Evolutionary conservation across 331 rosid species (phyloP).

Genomic region (Pyracantha coccinea): DNA sequence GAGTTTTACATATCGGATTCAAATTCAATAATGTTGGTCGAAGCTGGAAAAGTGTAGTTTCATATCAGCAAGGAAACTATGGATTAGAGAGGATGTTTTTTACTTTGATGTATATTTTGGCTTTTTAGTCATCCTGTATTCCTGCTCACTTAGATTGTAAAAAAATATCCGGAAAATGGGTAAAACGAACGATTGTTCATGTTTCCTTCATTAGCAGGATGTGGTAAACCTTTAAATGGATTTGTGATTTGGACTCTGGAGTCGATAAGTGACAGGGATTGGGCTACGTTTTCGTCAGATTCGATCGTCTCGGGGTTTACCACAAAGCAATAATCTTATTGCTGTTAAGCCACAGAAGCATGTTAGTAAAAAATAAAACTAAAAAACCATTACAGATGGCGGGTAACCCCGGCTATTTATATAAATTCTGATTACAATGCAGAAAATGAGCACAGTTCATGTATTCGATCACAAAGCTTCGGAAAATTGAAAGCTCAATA

Average conservation of each 20-base stretch:
- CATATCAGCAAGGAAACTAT: conserved; percentile 9
- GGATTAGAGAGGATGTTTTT: not conserved
- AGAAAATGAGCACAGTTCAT: not conserved
- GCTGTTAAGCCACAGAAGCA: too few relatives aligned
- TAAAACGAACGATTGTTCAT: not conserved
- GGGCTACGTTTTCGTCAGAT: not conserved
- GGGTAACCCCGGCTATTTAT: not conserved
- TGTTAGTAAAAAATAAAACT: too few relatives aligned
- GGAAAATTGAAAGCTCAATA: not conserved
- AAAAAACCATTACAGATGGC: too few relatives aligned
- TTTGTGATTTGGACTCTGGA: not conserved
- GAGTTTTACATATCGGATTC: conserved; percentile 12
- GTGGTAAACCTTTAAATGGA: not conserved
- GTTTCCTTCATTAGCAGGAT: not conserved
- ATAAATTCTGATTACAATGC: not conserved
- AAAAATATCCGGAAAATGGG: not conserved
- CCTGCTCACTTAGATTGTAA: not conserved
- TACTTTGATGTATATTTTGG: not conserved
- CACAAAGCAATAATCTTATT: too few relatives aligned
- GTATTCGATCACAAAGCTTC: not conserved
- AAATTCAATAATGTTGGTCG: not conserved
- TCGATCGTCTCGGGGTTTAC: too few relatives aligned
- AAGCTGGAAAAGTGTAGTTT: not conserved
- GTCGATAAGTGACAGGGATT: not conserved
- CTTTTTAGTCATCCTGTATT: not conserved